Conservation (phyloP, 116 monocot genomes). For the Thalassia testudinum region DNA sequence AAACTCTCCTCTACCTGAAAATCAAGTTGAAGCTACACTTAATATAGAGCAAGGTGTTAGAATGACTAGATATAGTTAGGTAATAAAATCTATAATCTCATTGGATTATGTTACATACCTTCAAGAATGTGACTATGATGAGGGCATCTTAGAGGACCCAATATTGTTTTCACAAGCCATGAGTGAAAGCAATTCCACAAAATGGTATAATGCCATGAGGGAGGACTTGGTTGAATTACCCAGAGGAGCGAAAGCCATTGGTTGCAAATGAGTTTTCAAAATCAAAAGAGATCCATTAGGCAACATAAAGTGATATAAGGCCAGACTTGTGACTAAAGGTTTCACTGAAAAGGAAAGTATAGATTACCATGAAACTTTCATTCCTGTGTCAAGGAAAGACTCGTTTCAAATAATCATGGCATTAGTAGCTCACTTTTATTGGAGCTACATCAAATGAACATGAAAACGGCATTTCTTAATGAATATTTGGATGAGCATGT, state of each 20-base stretch:
- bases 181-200: background rate
- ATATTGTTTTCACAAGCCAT: conserved; percentile 1
- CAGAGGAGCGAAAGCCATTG: background rate
- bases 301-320: conserved; percentile 3
- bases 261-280: conserved; percentile 4
- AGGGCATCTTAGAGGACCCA: background rate
- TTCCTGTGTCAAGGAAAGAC: background rate
- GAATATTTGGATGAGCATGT: conserved; percentile 3
- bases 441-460: conserved; percentile 7
- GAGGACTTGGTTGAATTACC: conserved; percentile 1
- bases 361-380: conserved; percentile 3
- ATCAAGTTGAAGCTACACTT: no score
- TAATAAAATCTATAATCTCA: background rate
- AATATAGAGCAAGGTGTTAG: background rate
- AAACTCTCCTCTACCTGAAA: no score
- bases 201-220: conserved; percentile 4
- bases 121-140: background rate
- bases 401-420: conserved; percentile 1
- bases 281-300: background rate
- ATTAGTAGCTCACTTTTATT: conserved; percentile 4
- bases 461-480: conserved; percentile 6
- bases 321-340: background rate
- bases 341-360: conserved; percentile 2
- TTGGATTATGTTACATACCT: background rate
- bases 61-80: background rate